Percentiles rank a stretch among this genome's conserved stretches.
These are phyloP conservation scores for Brassica napus DNA, from an alignment of 345 rosid genomes.

Conservation along the genomic window DNA sequence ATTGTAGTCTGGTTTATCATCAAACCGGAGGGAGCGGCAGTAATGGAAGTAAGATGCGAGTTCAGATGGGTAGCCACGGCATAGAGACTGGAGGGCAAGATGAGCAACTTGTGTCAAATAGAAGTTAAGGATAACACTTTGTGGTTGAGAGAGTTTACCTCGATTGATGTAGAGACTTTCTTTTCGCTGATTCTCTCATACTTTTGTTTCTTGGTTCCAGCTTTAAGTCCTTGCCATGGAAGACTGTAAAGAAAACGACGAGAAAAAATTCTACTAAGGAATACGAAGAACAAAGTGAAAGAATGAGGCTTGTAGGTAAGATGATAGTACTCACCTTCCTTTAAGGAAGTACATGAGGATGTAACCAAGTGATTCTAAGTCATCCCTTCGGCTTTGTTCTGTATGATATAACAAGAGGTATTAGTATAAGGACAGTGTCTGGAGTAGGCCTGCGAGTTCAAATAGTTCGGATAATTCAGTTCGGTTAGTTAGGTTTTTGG, in stretches of 20 bases:
- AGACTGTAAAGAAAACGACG: conserved; percentile 50
- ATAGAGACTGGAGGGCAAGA: conserved; percentile 58
- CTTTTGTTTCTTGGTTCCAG: conserved; percentile 97
- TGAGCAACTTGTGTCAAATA: conserved; percentile 3
- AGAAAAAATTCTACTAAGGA: not conserved
- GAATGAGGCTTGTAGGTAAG: not conserved
- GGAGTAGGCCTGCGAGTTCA: not conserved
- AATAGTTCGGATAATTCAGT: not conserved
- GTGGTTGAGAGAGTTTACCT: conserved; percentile 41
- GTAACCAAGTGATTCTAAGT: conserved; percentile 96
- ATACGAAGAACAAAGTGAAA: conserved; percentile 15
- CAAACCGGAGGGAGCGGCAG: conserved; percentile 89
- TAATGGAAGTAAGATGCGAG: conserved; percentile 96
- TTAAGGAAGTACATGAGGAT: conserved; percentile 91
- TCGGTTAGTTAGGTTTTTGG: too few species aligned
- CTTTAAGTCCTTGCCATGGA: conserved; percentile 99
- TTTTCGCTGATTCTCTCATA: conserved; percentile 97
- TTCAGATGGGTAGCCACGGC: conserved; percentile 96
- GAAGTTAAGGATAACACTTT: conserved; percentile 9
- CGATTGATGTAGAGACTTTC: conserved; percentile 88
- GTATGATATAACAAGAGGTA: not conserved
- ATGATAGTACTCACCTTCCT: conserved; percentile 69
- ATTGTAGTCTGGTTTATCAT: conserved; percentile 93
- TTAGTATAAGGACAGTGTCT: not conserved
- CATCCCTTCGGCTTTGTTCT: conserved; percentile 99